These are phyloP conservation scores for Nothophytophthora sp. DNA, from an alignment of 352 stramenopile species.

Conservation along the genomic window DNA sequence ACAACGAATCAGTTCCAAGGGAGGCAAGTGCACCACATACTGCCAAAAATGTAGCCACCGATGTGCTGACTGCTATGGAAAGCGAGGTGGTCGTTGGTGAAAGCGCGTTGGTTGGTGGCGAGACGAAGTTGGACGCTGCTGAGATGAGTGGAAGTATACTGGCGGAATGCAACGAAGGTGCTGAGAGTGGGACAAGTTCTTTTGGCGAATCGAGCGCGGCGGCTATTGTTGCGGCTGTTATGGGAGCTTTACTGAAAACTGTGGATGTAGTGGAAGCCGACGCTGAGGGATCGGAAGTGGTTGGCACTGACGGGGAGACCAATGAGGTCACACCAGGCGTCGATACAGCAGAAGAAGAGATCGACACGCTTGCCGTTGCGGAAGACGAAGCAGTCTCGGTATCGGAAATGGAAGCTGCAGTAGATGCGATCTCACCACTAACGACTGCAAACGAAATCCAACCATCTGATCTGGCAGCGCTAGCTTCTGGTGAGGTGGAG, in stretches of 20 bases:
- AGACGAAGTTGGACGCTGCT: too few species aligned
- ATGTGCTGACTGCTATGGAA: too few species aligned
- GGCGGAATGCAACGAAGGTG: not conserved
- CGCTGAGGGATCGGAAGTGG: not conserved
- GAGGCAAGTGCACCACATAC: too few species aligned
- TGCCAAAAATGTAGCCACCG: too few species aligned
- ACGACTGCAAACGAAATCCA: constrained; percentile 3
- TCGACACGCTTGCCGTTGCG: too few species aligned
- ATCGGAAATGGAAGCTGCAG: not conserved
- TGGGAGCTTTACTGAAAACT: not conserved
- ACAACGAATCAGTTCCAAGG: too few species aligned
- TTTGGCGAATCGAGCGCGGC: not conserved
- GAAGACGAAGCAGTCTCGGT: too few species aligned
- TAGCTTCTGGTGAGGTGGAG: constrained; percentile 9
- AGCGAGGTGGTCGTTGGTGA: too few species aligned
- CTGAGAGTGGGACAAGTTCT: too few species aligned
- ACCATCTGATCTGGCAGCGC: constrained; percentile 7
- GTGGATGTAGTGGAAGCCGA: not conserved
- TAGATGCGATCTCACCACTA: not conserved
- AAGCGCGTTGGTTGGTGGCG: too few species aligned
- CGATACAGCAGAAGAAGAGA: not conserved
- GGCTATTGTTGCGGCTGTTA: not conserved
- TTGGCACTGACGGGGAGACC: not conserved
- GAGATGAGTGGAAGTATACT: too few species aligned
- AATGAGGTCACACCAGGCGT: not conserved